phyloP scores from a whole-genome alignment of 2,329 filamentous ascomycete genomes.

The Atkinsonella texensis region DNA sequence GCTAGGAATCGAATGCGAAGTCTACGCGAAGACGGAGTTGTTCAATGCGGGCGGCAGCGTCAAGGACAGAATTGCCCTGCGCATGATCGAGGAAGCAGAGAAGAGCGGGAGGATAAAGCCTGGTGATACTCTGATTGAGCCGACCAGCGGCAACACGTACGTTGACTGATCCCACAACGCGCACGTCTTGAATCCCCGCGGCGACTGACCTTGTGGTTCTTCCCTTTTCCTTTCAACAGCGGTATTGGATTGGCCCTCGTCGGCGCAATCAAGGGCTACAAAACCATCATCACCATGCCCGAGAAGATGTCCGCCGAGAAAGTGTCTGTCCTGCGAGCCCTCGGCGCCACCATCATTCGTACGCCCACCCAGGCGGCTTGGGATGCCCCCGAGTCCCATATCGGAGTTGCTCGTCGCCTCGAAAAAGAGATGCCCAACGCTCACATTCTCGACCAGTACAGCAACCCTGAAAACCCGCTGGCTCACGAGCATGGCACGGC shows the following conservation, averaged over 20 bases:
- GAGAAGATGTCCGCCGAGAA: slow-evolving; percentile 99
- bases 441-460: slow-evolving; percentile 94
- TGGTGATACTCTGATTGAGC: slow-evolving; percentile 93
- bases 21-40: slow-evolving; percentile 84
- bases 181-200: neutral
- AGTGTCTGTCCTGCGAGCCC: slow-evolving; percentile 82
- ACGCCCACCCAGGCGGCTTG: slow-evolving; percentile 93
- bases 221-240: slow-evolving; percentile 15
- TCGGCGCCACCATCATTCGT: slow-evolving; percentile 94
- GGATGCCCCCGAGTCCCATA: slow-evolving; percentile 92
- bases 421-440: slow-evolving; percentile 95
- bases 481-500: slow-evolving; percentile 92
- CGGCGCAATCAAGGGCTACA: slow-evolving; percentile 92
- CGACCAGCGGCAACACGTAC: slow-evolving; percentile 87
- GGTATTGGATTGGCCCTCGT: slow-evolving; percentile 93
- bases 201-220: slow-evolving; percentile 7
- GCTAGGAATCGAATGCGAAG: slow-evolving; percentile 74
- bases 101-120: slow-evolving; percentile 86
- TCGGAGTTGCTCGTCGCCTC: slow-evolving; percentile 80
- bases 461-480: slow-evolving; percentile 79
- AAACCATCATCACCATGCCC: slow-evolving; percentile 94
- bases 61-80: slow-evolving; percentile 88
- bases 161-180: slow-evolving; percentile 10
- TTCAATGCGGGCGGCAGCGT: slow-evolving; percentile 92
- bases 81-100: slow-evolving; percentile 97